Base-by-base conservation (phyloP, 352 stramenopile genomes). In the Phytophthora citricola region DNA sequence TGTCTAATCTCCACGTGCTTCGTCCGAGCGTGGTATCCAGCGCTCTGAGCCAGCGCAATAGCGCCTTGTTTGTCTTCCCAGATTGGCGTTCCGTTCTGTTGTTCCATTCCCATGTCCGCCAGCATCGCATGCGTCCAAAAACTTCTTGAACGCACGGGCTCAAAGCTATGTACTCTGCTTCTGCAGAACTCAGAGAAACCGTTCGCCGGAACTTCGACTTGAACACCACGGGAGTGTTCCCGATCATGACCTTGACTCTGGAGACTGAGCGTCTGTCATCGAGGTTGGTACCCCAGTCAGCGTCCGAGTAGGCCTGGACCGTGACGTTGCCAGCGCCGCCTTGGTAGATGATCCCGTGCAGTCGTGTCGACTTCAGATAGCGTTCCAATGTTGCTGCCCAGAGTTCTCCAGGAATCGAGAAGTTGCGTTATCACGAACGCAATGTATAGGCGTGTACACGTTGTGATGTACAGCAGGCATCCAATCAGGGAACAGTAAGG, bases 81-180 rank as follows among this genome's bases (percentile, higher is more conserved):
- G 4, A 66, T 22, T 22, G 52, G 38, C 4, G 49, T 62, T 9
- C 8, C 20, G 47, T 6, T 24, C 9, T n/a, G 55, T 62, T 62
- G 49, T 11, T 52, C n/a, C 2, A 34, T 20, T n/a, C 17, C 46
- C 38, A 63, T 44, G 36, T 66, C 47, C 15, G 32, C 61, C 1
- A 63, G 40, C 61, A 69, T 63, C 22, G 41, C 29, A 38, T 51
- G 34, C 29, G 17, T 32, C 26, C 57, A 65, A 65, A 20, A 2
- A 69, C 52, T 14, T 62, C 54, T 29, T 65, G 47, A 1, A 38
- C 46, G n/a, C 53, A 70, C n/a, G n/a, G n/a, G n/a, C n/a, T n/a
- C n/a, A n/a, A n/a, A n/a, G n/a, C n/a, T n/a, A n/a, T n/a, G n/a
- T 71, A 71, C 24, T 66, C 63, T 8, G 50, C 63, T 39, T 67